Evolutionary conservation across 225 moss, liverwort and hornwort species (phyloP), one percentile per base, ranked within the genome.

Genomic region (Lunularia cruciata): DNA sequence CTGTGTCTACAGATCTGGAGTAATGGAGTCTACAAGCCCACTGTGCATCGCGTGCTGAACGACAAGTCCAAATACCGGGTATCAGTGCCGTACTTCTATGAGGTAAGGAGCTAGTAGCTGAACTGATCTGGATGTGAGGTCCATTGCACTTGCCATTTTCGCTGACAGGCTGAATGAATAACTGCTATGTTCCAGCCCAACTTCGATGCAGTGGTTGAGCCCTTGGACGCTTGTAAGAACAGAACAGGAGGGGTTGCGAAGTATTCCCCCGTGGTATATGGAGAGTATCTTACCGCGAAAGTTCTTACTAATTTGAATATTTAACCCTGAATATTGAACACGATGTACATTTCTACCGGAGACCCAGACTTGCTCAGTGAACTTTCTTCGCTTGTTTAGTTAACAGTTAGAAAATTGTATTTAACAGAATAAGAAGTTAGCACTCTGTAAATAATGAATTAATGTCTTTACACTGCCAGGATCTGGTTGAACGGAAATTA

Each of bases 1-100:
- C 31, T 13, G 23, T 6, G 48, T 52, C 52, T 48, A 30, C 74
- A 96, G 95, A 85, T 92, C 72, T 98, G 96, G 96, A 92, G 90
- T 73, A 92, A 91, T 72, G 96, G 96, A 64, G 55, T 86, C 27
- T 98, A 98, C 69, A 84, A 71, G 60, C 82, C 96, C 6, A 92
- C 96, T 13, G 28, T 92, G 6, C 96, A 98, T 77, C 92, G 92
- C 43, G 96, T 98, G 30, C 72, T 90, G 30, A 98, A 86, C 81
- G 80, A 78, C 59, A 69, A 76, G 54, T 80, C 76, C 79, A 79
- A 79, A 69, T 98, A 89, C 70, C 83, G 92, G 55, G 90, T 98
- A 1, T 98, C 96, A 49, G 86, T 86, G 15, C 92, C 96, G 22
- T 98, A 89, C 84, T 98, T 98, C 73, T 98, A 92, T 56, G 96